Evolutionary conservation across 108 stramenopile species (phyloP).

Genomic region (Nitzschia sp.): DNA sequence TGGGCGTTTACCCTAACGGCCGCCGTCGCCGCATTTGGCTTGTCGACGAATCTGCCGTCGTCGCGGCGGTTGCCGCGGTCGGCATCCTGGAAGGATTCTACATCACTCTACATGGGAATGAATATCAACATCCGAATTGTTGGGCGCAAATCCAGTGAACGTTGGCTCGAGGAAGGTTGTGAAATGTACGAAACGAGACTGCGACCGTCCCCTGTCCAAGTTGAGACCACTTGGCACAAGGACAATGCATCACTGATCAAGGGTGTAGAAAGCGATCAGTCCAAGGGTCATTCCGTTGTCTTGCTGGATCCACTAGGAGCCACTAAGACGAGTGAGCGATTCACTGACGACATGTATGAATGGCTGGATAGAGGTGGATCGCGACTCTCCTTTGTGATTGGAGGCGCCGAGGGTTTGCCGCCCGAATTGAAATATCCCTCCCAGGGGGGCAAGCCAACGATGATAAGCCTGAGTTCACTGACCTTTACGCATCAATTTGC

Average conservation of each 20-base stretch:
- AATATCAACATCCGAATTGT: constrained; percentile 84
- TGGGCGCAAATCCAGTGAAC: constrained; percentile 72
- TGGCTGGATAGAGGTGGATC: constrained; percentile 89
- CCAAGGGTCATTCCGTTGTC: constrained; percentile 72
- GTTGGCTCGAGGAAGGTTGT: constrained; percentile 79
- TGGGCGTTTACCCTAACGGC: too few relatives aligned
- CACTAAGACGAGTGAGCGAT: constrained; percentile 72
- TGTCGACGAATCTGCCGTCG: not conserved
- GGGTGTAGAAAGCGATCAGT: constrained; percentile 48
- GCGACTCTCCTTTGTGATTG: constrained; percentile 88
- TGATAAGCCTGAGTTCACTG: constrained; percentile 73
- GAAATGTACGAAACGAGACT: constrained; percentile 73
- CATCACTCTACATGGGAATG: constrained; percentile 35
- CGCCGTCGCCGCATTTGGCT: not conserved
- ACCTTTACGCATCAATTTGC: constrained; percentile 95
- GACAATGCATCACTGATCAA: constrained; percentile 84
- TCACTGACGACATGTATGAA: constrained; percentile 71
- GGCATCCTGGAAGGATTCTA: not conserved
- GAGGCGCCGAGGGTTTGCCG: constrained; percentile 91
- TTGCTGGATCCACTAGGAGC: constrained; percentile 71
- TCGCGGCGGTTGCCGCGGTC: not conserved
- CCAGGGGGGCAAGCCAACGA: constrained; percentile 7
- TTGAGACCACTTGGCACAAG: constrained; percentile 90
- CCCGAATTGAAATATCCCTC: constrained; percentile 55
- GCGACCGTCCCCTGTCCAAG: constrained; percentile 53